A percentile compares a stretch with the other conserved stretches of the same genome.
These are phyloP conservation scores for Fusarium redolens DNA, from an alignment of 2,329 filamentous ascomycete genomes.

Conservation along the genomic window DNA sequence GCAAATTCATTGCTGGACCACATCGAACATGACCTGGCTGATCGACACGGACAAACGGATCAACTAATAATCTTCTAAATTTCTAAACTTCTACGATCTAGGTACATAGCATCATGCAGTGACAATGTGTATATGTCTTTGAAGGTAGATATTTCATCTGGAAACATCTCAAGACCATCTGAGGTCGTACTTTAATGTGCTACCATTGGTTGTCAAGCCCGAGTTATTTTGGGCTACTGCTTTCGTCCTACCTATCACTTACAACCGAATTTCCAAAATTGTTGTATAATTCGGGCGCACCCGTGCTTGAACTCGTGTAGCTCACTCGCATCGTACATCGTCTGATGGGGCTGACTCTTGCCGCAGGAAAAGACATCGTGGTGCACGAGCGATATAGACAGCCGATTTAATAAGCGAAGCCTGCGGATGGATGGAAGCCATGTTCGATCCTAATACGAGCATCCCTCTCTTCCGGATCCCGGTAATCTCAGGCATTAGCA, in stretches of 20 bases:
- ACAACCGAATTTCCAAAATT: constrained; percentile 8
- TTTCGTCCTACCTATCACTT: constrained; percentile 23
- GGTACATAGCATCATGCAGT: neutral
- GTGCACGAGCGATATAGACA: constrained; percentile 23
- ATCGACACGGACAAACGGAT: neutral
- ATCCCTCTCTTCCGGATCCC: constrained; percentile 26
- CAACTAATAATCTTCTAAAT: neutral
- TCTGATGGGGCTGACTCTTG: constrained; percentile 30
- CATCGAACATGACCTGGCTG: neutral
- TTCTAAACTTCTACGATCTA: neutral
- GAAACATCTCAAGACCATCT: neutral
- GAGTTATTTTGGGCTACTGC: constrained; percentile 26
- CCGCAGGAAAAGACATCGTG: constrained; percentile 36
- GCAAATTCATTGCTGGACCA: neutral
- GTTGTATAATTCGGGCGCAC: constrained; percentile 7
- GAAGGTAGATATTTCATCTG: neutral
- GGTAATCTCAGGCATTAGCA: constrained; percentile 11
- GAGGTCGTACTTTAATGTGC: neutral
- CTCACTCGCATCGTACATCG: constrained; percentile 27
- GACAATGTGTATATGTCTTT: neutral
- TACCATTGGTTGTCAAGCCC: constrained; percentile 5
- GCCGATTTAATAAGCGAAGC: constrained; percentile 39
- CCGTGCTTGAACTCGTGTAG: constrained; percentile 24
- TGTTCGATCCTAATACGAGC: constrained; percentile 22
- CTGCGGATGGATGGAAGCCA: constrained; percentile 30